Base-by-base conservation (phyloP, 345 rosid species). In the Boechera stricta region DNA sequence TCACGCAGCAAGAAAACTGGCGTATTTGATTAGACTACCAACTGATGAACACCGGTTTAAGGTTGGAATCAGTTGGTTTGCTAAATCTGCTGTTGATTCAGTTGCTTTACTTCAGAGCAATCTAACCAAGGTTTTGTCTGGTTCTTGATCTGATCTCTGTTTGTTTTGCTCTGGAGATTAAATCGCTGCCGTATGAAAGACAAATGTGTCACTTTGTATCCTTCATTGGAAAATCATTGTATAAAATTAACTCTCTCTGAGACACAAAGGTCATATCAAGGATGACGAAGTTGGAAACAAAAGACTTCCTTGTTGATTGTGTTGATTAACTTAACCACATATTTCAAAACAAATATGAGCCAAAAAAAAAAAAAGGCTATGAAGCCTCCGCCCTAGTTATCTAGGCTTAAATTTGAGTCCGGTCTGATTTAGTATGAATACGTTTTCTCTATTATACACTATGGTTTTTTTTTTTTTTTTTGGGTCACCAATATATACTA, bases 11-110 rank as follows among this genome's bases (percentile, higher is more conserved):
- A 88, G 98, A 80, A 94, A 94, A 80, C 8, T 90, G 47, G 97
- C 94, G 7, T 94, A 92, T 84, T 85, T 94, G 79, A 79, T 88
- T 29, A 84, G 98, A 75, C 83, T 94, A 72, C 98, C 97, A 1
- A 94, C 97, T 6, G 95, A 92, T 51, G 97, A 92, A 83, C 98
- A 94, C 82, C 84, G 97, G 67, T 24, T 92, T 36, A 94, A 89
- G 83, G 97, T 94, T 18, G 97, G 97, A 16, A 68, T 92, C 71
- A 94, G 97, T 83, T 94, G 98, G 98, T 85, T 92, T 57, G 75
- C 92, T 38, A 92, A 86, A 79, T 90, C 95, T 24, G 87, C 88
- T 31, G 77, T 92, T 71, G 97, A 94, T 72, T 86, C 95, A 39
- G 86, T 92, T 63, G 97, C 97, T 59, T 82, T 82, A 9, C 36